Evolutionary conservation across 2,329 filamentous ascomycete genomes (phyloP), one percentile per base, ranked within the genome.

Genomic region (Diaporthe eres): DNA sequence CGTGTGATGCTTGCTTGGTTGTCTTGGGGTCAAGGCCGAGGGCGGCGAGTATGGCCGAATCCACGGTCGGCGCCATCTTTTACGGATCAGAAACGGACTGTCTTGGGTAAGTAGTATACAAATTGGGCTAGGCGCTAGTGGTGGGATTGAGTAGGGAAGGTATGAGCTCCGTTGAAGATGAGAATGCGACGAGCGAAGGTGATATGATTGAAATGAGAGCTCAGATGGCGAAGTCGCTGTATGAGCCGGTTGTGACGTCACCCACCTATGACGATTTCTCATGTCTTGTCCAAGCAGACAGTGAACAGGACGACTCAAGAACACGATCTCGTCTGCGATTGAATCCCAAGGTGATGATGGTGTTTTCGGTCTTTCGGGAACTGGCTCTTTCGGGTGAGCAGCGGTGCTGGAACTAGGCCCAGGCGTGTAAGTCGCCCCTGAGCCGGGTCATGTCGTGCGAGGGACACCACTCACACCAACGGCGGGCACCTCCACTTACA

Each of bases 11-110:
- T 17, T 95, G 88, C 58, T 85, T 89, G 42, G 92, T 89, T 34
- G 83, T 84, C 22, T 84, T 83, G 0, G 89, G 84, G 74, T 93
- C 88, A 8, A 95, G 87, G 8, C 85, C 84, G 4, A 95, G 87
- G 12, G 92, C 90, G 74, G 88, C 82, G 22, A 92, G 81, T 53
- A 95, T 90, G 37, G 92, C 91, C 1, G 90, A 82, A 81, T 95
- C 93, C 55, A 94, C 86, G 72, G 85, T 87, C 2, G 84, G 80
- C 19, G 85, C 65, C 86, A 89, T 89, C n/a, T 9, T 49, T 49
- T 8, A 15, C 6, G 28, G 7, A 19, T 47, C 22, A 9, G 34
- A 55, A 15, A 37, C 25, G 17, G 10, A 17, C 17, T 8, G n/a
- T 22, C 22, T 73, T 9, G n/a, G 7, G 15, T 5, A 12, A 31